phyloP scores from a whole-genome alignment of 1,139 yeast genomes.

The Sugiyamaella castrensis region DNA sequence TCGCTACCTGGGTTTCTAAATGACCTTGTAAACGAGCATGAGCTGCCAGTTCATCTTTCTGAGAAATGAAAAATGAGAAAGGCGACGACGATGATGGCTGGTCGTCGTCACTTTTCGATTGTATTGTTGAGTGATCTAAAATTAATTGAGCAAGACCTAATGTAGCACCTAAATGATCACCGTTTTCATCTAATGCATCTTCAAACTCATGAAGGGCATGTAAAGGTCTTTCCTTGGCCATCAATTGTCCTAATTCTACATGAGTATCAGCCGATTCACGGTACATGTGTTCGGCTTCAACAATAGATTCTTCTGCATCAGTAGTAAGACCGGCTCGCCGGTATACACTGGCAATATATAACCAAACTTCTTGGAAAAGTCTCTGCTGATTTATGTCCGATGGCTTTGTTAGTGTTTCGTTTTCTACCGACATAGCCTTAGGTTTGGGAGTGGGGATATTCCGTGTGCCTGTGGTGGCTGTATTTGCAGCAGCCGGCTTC shows the following conservation, averaged over 20 bases:
- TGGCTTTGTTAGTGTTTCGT: conserved; percentile 10
- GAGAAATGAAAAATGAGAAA: conserved; percentile 38
- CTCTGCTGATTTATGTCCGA: conserved; percentile 28
- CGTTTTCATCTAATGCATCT: conserved; percentile 55
- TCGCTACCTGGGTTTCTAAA: conserved; percentile 57
- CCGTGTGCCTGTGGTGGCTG: neutral
- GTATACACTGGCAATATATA: conserved; percentile 69
- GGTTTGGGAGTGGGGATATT: neutral
- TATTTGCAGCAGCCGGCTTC: neutral
- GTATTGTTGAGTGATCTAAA: conserved; percentile 38
- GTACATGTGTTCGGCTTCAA: conserved; percentile 60
- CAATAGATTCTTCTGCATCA: conserved; percentile 71
- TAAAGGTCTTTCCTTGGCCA: conserved; percentile 35
- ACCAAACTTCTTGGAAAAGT: conserved; percentile 65
- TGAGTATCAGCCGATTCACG: conserved; percentile 54
- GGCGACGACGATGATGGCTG: conserved; percentile 1
- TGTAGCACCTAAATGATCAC: conserved; percentile 55
- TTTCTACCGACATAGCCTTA: conserved; percentile 1
- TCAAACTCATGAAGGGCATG: conserved; percentile 68
- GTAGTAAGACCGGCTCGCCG: conserved; percentile 51
- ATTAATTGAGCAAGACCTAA: conserved; percentile 64
- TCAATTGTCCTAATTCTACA: conserved; percentile 54
- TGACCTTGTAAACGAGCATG: conserved; percentile 60
- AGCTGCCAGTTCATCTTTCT: conserved; percentile 61
- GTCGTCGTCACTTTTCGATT: neutral